Evolutionary conservation across 306 rosid genomes (phyloP), one percentile per base, ranked within the genome.

Genomic region (Corylus avellana): DNA sequence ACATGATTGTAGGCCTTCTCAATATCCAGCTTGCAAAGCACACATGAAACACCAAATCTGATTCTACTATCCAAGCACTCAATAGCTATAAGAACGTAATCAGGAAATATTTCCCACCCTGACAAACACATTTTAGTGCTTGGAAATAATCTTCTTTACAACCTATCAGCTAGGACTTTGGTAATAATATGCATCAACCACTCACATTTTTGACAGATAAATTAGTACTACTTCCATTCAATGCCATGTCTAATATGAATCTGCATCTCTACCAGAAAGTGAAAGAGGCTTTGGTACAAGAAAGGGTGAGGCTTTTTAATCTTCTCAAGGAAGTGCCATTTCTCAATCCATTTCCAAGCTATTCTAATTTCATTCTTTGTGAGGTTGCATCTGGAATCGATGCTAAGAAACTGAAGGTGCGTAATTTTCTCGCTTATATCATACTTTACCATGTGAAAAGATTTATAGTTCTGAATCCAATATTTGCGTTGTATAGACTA

Each of bases 331-430:
- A 79, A 69, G 87, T 93, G 74, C 88, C 94, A 3, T 95, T 95
- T 77, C 92, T 90, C 37, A 81, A 82, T 70, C 99, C 99, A 46
- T 95, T 85, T 84, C 96, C 98, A 39, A 93, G 98, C 86, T 79
- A 88, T 88, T 91, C 99, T 51, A 95, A 95, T 84, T 95, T 91
- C 88, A 95, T 95, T 84, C 96, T 95, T 73, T 93, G 99, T 68
- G 96, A 87, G 84, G 99, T 95, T 69, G 87, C 91, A 17, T 83
- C 86, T 3, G 98, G 97, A 79, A 77, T 80, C 90, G 92, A 95
- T 84, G 96, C 99, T 48, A 95, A 90, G 89, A 91, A 90, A 83
- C 78, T 95, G 63, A 95, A 95, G 99, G 98, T 95, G 85, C 69
- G 35, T 79, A n/a, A 70, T 53, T 61, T 17, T 70, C 50, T 73